Evolutionary conservation across 192 early-diverging fungal genomes (phyloP), one percentile per base, ranked within the genome.

Genomic region (Podila minutissima): DNA sequence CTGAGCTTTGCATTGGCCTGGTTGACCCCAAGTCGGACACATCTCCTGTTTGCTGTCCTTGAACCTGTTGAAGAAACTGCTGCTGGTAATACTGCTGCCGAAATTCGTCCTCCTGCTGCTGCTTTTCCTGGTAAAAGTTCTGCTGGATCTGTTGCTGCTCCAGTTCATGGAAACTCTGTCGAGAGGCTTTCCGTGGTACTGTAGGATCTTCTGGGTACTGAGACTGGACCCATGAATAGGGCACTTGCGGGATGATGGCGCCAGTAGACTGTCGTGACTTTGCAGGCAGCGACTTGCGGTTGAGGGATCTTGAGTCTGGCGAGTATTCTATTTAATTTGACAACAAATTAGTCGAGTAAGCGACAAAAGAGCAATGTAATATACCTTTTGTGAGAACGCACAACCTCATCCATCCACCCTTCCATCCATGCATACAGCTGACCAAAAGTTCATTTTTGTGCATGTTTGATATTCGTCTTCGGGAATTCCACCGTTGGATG

Each of bases 221-320:
- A 13, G 77, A 73, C 49, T 81, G 77, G 33, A 81, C 64, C 77
- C 77, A 81, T 17, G 77, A 72, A 33, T 81, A 73, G 41, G 77
- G 77, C 33, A 81, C 77, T 48, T 81, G 77, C 2, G 77, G 77
- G n/a, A 81, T 81, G 49, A 81, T 81, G 28, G 51, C 55, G 48
- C 77, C 67, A 9, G 28, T 59, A 28, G 77, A 81, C 65, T 81
- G 77, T 13, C 77, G 70, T 6, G 77, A 31, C 35, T 73, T 81
- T 60, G 71, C 77, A 13, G 77, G 77, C 26, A 81, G 35, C 1
- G 77, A 81, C 50, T 81, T 81, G 53, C 77, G 77, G 35, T 73
- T 69, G 67, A 31, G 64, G 28, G 72, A 71, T 46, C 73, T 73
- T 29, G 15, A 8, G 10, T 79, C 65, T 11, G 22, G 35, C 38